Percentiles rank a stretch among this genome's conserved stretches.
phyloP scores from a whole-genome alignment of 2,329 filamentous ascomycete species.

The Septoria linicola region DNA sequence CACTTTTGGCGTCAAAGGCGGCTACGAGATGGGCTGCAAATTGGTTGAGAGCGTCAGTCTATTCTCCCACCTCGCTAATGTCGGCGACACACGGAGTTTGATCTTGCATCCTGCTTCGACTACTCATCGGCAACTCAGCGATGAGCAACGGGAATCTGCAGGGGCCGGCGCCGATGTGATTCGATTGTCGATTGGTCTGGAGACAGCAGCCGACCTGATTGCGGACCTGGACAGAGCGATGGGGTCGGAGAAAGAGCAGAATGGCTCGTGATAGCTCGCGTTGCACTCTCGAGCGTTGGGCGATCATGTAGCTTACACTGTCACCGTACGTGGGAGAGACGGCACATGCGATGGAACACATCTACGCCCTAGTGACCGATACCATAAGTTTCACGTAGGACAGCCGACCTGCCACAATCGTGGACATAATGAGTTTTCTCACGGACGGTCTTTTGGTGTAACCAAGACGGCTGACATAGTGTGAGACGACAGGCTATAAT shows the following conservation, averaged over 20 bases:
- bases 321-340: no score
- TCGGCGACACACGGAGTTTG: slow-evolving; percentile 21
- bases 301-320: no score
- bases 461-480: no score
- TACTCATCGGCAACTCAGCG: slow-evolving; percentile 22
- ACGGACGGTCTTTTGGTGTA: no score
- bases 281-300: no score
- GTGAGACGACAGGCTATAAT: no score
- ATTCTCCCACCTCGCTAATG: slow-evolving; percentile 22
- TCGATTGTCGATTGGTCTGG: slow-evolving; percentile 20
- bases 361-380: no score
- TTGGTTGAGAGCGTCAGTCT: slow-evolving; percentile 20
- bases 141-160: slow-evolving; percentile 23
- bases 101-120: slow-evolving; percentile 23
- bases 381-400: no score
- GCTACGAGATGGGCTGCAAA: slow-evolving; percentile 18
- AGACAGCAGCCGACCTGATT: slow-evolving; percentile 21
- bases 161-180: slow-evolving; percentile 21
- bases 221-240: slow-evolving; percentile 21
- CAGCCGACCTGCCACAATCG: no score
- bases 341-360: no score
- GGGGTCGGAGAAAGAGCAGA: slow-evolving; percentile 5
- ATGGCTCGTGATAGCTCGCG: no score
- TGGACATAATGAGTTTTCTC: no score
- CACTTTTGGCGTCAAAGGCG: slow-evolving; percentile 20